phyloP scores from a whole-genome alignment of 1,284 basidiomycete genomes.

The Paramarasmius palmivorus region DNA sequence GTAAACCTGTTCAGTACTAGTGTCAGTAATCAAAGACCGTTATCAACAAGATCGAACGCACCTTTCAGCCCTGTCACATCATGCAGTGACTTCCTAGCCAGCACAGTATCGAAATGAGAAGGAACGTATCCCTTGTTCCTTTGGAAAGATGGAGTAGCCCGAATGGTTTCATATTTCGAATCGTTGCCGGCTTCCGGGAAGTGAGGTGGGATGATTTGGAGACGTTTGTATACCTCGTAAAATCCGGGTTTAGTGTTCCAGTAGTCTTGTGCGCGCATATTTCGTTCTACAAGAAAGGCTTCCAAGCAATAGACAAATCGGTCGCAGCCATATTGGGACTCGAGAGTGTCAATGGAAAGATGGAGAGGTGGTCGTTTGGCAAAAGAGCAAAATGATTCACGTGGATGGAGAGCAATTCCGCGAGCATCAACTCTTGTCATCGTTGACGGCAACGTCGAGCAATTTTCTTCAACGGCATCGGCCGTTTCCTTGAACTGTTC shows the following conservation, averaged over 20 bases:
- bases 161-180: slow-evolving; percentile 8
- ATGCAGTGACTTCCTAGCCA: slow-evolving; percentile 1
- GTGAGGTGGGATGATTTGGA: slow-evolving; percentile 8
- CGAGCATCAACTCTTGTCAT: background rate
- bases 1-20: slow-evolving; percentile 5
- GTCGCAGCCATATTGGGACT: background rate
- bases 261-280: background rate
- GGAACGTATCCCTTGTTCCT: background rate
- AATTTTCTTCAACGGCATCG: too few species aligned
- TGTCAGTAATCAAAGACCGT: background rate
- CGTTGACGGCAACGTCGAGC: background rate
- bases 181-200: slow-evolving; percentile 8
- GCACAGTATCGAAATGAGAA: slow-evolving; percentile 12
- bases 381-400: too few species aligned
- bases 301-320: background rate
- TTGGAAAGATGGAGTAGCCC: background rate
- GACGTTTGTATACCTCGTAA: slow-evolving; percentile 13
- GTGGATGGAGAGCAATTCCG: background rate
- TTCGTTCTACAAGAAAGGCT: background rate
- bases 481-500: too few species aligned
- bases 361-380: background rate
- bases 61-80: background rate
- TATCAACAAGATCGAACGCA: too few species aligned
- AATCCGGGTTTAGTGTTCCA: background rate
- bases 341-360: background rate